phyloP scores from a whole-genome alignment of 768 basidiomycete species.

The Rhodotorula taiwanensis region DNA sequence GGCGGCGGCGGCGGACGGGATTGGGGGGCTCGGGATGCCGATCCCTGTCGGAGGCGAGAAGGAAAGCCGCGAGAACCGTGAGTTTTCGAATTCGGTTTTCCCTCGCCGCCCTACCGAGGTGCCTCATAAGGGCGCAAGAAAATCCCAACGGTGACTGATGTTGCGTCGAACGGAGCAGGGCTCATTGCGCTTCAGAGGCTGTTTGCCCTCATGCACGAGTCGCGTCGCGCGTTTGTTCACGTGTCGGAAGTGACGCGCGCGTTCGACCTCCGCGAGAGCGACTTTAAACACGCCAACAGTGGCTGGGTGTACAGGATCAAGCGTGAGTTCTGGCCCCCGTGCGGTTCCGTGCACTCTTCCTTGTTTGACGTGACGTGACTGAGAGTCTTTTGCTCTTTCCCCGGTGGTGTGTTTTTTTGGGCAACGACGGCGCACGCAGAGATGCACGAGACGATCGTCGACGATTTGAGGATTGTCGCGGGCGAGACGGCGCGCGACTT shows the following conservation, averaged over 20 bases:
- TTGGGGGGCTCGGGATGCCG: neutral
- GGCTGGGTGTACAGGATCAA: neutral
- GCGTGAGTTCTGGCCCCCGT: too few species aligned
- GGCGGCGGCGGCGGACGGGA: too few species aligned
- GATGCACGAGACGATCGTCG: constrained; percentile 1
- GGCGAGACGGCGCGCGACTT: neutral
- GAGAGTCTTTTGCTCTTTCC: too few species aligned
- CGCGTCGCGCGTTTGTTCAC: constrained; percentile 24
- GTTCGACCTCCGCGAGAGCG: constrained; percentile 9
- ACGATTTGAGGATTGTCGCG: neutral
- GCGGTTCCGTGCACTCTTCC: too few species aligned
- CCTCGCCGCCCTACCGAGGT: too few species aligned
- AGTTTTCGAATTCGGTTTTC: too few species aligned
- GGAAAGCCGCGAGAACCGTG: constrained; percentile 1
- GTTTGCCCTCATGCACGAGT: constrained; percentile 25
- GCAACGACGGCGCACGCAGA: too few species aligned
- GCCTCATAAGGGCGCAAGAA: too few species aligned
- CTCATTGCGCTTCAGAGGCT: constrained; percentile 25
- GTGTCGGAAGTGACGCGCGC: constrained; percentile 17
- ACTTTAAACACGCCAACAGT: neutral
- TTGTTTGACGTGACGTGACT: too few species aligned
- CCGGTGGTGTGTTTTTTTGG: too few species aligned
- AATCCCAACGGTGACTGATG: too few species aligned
- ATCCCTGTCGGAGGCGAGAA: neutral
- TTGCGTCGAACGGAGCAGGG: constrained; percentile 7